A percentile compares a stretch with the other conserved stretches of the same genome.
Conservation (phyloP, 805 yeast species). For the Komagataella phaffii region DNA sequence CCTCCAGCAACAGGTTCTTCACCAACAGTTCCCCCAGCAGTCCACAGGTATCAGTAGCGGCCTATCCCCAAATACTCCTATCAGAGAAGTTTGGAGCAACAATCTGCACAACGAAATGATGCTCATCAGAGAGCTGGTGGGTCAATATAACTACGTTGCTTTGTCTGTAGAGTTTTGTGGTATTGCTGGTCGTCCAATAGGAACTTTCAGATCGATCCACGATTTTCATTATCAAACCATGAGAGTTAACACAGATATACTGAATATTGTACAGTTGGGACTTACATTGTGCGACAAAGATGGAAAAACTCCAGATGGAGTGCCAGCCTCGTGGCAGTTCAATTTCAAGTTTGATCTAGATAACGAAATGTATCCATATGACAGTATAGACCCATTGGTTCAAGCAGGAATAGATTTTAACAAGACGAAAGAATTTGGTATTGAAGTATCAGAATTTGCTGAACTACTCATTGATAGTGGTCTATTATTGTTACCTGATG, state of each 20-base stretch:
- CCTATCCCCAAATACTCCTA: constrained; percentile 27
- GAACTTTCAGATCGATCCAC: constrained; percentile 74
- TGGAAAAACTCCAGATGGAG: constrained; percentile 55
- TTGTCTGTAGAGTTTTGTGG: constrained; percentile 94
- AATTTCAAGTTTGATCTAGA: constrained; percentile 73
- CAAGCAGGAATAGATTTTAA: constrained; percentile 78
- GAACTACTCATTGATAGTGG: constrained; percentile 82
- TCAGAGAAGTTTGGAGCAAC: constrained; percentile 63
- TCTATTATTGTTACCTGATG: constrained; percentile 51
- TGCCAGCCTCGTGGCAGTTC: constrained; percentile 88
- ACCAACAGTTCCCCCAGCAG: constrained; percentile 11
- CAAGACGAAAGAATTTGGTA: constrained; percentile 63
- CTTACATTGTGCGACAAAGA: constrained; percentile 56
- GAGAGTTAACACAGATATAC: constrained; percentile 79
- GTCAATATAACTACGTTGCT: constrained; percentile 43
- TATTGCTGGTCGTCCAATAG: constrained; percentile 90
- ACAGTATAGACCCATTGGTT: constrained; percentile 64
- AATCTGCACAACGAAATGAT: constrained; percentile 58
- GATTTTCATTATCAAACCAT: constrained; percentile 96
- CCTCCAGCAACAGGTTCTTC: constrained; percentile 7
- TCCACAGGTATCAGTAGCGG: constrained; percentile 14
- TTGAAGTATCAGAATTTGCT: constrained; percentile 68
- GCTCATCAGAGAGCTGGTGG: constrained; percentile 42
- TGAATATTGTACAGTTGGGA: constrained; percentile 79
- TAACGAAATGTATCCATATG: constrained; percentile 77